Percentiles rank a stretch among this genome's conserved stretches.
Evolutionary conservation across 208 protist species (phyloP).

Genomic region (Angomonas deanei): DNA sequence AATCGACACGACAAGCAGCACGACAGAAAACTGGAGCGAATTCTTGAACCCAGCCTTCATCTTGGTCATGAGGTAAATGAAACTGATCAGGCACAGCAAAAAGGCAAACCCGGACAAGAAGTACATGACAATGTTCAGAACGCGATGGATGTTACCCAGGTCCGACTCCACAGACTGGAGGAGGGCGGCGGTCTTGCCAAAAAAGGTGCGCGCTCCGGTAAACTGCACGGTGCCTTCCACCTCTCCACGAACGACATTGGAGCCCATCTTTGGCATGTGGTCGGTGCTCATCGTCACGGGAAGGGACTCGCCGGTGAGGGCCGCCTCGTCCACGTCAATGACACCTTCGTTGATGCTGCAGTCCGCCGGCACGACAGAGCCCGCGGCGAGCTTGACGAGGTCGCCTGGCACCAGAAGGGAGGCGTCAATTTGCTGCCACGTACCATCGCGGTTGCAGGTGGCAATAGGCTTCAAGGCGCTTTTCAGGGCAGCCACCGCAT

Average conservation of each 20-base stretch:
- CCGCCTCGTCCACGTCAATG: conserved; percentile 93
- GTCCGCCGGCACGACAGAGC: conserved; percentile 92
- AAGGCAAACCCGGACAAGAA: conserved; percentile 49
- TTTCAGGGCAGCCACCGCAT: conserved; percentile 91
- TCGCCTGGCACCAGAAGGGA: conserved; percentile 91
- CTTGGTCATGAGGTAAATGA: conserved; percentile 68
- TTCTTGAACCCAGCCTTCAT: conserved; percentile 50
- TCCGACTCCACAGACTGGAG: conserved; percentile 79
- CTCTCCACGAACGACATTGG: conserved; percentile 75
- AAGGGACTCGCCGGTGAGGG: conserved; percentile 94
- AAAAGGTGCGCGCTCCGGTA: conserved; percentile 91
- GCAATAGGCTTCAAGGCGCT: conserved; percentile 74
- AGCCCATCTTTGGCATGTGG: conserved; percentile 91
- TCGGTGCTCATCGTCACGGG: conserved; percentile 86
- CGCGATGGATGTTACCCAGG: conserved; percentile 59
- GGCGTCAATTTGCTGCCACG: conserved; percentile 77
- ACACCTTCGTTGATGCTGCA: conserved; percentile 80
- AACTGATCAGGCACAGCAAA: conserved; percentile 63
- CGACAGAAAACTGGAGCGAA: conserved; percentile 68
- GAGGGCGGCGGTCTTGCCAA: conserved; percentile 90
- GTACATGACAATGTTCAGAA: conserved; percentile 64
- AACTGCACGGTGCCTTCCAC: conserved; percentile 71
- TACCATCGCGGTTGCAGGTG: conserved; percentile 74
- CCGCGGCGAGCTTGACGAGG: conserved; percentile 85
- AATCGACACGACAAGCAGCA: conserved; percentile 93